phyloP scores from a whole-genome alignment of 371 early-diverging fungal species.

The Rhizopus sp. region DNA sequence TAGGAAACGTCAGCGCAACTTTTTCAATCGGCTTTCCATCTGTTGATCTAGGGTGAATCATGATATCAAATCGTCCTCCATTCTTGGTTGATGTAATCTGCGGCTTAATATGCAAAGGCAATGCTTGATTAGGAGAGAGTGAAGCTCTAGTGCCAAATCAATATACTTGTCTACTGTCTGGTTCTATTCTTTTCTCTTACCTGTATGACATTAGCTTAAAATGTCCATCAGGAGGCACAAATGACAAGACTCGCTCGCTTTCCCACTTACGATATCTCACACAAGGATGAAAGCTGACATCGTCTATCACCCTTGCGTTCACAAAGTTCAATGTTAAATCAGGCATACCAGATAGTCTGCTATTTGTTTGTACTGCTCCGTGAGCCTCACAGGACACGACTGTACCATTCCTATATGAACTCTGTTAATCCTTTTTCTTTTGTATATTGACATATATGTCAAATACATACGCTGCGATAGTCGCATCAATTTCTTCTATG shows the following conservation, averaged over 20 bases:
- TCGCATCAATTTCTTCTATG: constrained; percentile 85
- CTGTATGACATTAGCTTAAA: constrained; percentile 88
- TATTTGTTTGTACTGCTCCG: constrained; percentile 78
- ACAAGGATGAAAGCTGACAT: constrained; percentile 89
- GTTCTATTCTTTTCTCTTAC: constrained; percentile 25
- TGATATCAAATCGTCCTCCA: constrained; percentile 71
- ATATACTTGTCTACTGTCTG: background rate
- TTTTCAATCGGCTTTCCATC: constrained; percentile 73
- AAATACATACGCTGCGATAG: constrained; percentile 68
- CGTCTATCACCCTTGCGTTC: constrained; percentile 76
- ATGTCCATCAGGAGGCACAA: constrained; percentile 93
- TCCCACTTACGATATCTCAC: constrained; percentile 82
- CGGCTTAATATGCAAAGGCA: constrained; percentile 70
- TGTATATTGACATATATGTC: background rate
- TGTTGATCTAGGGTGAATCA: constrained; percentile 64
- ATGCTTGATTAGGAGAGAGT: constrained; percentile 60
- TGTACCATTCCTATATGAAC: constrained; percentile 58
- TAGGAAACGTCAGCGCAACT: constrained; percentile 59
- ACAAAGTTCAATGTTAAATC: constrained; percentile 77
- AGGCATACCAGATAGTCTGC: constrained; percentile 87
- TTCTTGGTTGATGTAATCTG: constrained; percentile 51
- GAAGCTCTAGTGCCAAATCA: constrained; percentile 43
- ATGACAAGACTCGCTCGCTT: constrained; percentile 77
- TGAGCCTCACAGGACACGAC: constrained; percentile 78
- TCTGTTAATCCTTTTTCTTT: background rate